Evolutionary conservation across 176 grass and related monocot genomes (phyloP).

Genomic region (Saccharum spontaneum): DNA sequence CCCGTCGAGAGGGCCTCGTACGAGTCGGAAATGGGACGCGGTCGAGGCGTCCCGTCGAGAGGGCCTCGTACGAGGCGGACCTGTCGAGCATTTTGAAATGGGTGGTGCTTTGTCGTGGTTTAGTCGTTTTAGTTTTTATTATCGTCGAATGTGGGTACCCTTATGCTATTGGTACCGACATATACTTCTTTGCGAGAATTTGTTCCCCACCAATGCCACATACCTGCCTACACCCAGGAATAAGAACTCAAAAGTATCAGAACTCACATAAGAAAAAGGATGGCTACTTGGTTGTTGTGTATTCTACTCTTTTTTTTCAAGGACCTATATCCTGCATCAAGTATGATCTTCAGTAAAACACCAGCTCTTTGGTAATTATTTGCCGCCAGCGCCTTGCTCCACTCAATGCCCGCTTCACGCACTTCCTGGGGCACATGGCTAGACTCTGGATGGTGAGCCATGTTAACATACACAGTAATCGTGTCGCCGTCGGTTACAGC

Average conservation of each 20-base stretch:
- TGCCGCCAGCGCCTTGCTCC: slow-evolving; percentile 4
- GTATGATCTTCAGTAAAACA: slow-evolving; percentile 66
- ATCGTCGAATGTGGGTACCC: no score
- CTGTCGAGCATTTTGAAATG: no score
- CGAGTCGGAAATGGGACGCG: no score
- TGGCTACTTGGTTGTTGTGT: neutral
- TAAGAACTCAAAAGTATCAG: slow-evolving; percentile 15
- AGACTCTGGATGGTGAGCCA: slow-evolving; percentile 38
- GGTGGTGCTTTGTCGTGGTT: no score
- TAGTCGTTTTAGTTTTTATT: no score
- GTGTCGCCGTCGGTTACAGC: slow-evolving; percentile 77
- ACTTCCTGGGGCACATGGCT: slow-evolving; percentile 52
- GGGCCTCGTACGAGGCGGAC: no score
- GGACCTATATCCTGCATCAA: slow-evolving; percentile 72
- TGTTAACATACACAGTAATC: slow-evolving; percentile 63
- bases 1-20: no score
- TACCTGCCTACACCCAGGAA: slow-evolving; percentile 47
- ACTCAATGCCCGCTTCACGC: neutral
- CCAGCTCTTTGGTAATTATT: slow-evolving; percentile 56
- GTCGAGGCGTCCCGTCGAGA: no score
- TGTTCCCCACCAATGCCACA: slow-evolving; percentile 27
- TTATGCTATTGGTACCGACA: no score
- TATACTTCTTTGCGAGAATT: slow-evolving; percentile 60
- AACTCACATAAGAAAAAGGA: neutral
- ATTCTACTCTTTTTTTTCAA: neutral